Percentiles rank a stretch among this genome's conserved stretches.
phyloP scores from a whole-genome alignment of 2,329 filamentous ascomycete species.

The Xylariaceae sp. region DNA sequence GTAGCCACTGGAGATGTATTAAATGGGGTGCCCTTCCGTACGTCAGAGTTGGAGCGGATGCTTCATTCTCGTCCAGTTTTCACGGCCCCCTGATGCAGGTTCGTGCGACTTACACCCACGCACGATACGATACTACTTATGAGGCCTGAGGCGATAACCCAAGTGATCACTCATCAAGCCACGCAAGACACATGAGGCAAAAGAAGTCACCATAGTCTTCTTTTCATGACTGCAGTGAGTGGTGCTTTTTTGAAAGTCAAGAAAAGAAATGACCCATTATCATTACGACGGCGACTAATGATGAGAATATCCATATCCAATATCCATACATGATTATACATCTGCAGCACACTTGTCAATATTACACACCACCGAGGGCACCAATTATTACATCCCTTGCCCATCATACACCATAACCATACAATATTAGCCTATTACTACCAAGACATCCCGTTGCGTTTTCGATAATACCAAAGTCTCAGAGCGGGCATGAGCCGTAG shows the following conservation, averaged over 20 bases:
- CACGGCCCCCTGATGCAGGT: too few species aligned
- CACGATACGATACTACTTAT: too few species aligned
- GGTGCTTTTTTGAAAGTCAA: background rate
- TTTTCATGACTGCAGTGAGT: background rate
- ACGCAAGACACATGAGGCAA: background rate
- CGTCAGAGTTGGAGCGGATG: too few species aligned
- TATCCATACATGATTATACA: background rate
- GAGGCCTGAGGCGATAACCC: too few species aligned
- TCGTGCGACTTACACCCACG: too few species aligned
- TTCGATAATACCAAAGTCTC: background rate
- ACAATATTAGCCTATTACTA: too few species aligned
- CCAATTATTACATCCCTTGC: background rate
- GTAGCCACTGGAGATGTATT: too few species aligned
- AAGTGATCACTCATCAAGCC: background rate
- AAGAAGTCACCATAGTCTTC: background rate
- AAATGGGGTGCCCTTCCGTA: too few species aligned
- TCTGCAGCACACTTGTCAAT: background rate
- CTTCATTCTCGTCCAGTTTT: too few species aligned
- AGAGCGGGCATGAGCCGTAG: slow-evolving; percentile 18
- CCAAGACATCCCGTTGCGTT: too few species aligned
- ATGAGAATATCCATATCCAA: background rate
- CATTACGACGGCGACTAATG: background rate
- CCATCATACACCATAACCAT: background rate
- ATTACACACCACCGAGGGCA: background rate
- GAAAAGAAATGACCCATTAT: background rate